Percentiles rank a stretch among this genome's conserved stretches.
Conservation (phyloP, 208 protist species). For the Trichomonas vaginalis region DNA sequence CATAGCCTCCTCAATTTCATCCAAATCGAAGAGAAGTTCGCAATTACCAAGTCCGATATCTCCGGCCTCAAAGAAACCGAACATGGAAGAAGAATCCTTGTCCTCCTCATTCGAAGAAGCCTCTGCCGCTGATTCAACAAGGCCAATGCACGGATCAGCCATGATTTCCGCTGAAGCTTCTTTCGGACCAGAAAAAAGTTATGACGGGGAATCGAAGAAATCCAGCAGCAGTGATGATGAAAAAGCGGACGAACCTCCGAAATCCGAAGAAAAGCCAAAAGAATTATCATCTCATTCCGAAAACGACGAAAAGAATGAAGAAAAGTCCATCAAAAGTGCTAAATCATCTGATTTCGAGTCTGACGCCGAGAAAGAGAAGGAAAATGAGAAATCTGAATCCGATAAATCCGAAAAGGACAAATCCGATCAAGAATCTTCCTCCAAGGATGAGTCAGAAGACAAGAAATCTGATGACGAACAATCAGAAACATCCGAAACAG, state of each 20-base stretch:
- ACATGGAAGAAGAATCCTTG: not conserved
- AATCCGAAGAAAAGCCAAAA: too few species aligned
- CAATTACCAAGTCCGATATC: not conserved
- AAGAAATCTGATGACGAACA: not conserved
- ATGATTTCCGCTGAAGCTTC: not conserved
- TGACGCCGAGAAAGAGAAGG: too few species aligned
- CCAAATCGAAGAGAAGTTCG: not conserved
- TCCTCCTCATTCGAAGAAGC: not conserved
- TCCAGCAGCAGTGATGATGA: not conserved
- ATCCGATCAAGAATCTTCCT: not conserved
- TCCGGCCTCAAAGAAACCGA: not conserved
- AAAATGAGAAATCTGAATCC: not conserved
- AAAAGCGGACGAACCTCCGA: not conserved
- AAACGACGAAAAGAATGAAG: too few species aligned
- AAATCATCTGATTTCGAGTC: not conserved
- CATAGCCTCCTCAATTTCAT: not conserved
- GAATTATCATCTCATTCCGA: too few species aligned
- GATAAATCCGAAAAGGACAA: not conserved
- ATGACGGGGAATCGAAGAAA: not conserved
- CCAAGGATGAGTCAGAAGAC: too few species aligned
- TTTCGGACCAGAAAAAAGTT: not conserved
- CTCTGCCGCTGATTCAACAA: not conserved
- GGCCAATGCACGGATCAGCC: not conserved
- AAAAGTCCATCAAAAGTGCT: not conserved
- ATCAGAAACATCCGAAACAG: not conserved